These are phyloP conservation scores for Lentinus tigrinus DNA, from an alignment of 768 basidiomycete genomes.

Conservation along the genomic window DNA sequence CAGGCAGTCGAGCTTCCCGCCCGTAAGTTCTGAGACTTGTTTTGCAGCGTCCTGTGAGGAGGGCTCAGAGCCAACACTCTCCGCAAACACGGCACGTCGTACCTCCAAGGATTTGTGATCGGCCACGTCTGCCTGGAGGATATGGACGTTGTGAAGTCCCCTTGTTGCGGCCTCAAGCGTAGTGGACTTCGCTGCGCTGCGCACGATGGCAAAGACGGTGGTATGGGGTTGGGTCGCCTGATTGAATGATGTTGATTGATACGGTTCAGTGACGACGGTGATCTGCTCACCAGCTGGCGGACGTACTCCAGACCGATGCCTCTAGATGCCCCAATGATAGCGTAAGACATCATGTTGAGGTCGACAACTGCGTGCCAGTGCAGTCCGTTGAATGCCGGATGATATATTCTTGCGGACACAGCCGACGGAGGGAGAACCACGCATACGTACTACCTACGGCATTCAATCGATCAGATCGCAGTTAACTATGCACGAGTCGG, in stretches of 20 bases:
- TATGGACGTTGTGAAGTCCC: conserved; percentile 27
- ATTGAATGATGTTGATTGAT: no score
- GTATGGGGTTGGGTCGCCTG: conserved; percentile 14
- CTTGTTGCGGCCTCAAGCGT: conserved; percentile 5
- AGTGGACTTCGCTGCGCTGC: conserved; percentile 12
- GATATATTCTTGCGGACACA: not conserved
- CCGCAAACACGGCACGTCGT: not conserved
- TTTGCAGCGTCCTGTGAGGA: conserved; percentile 18
- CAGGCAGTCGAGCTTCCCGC: conserved; percentile 32
- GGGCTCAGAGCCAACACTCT: not conserved
- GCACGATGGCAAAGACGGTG: conserved; percentile 24
- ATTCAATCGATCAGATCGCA: no score
- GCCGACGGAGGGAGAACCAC: no score
- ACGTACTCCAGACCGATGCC: conserved; percentile 22
- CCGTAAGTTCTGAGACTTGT: conserved; percentile 23
- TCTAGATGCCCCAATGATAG: conserved; percentile 21
- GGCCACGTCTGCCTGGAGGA: conserved; percentile 38
- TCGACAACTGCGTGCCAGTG: no score
- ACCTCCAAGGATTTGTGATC: conserved; percentile 31
- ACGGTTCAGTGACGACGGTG: not conserved
- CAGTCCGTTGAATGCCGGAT: no score
- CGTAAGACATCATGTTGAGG: conserved; percentile 22
- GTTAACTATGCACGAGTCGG: no score
- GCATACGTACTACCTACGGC: no score
- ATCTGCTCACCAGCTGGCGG: conserved; percentile 19